A percentile compares a stretch with the other conserved stretches of the same genome.
Conservation (phyloP, 1,284 basidiomycete genomes). For the Apiotrichum laibachii region DNA sequence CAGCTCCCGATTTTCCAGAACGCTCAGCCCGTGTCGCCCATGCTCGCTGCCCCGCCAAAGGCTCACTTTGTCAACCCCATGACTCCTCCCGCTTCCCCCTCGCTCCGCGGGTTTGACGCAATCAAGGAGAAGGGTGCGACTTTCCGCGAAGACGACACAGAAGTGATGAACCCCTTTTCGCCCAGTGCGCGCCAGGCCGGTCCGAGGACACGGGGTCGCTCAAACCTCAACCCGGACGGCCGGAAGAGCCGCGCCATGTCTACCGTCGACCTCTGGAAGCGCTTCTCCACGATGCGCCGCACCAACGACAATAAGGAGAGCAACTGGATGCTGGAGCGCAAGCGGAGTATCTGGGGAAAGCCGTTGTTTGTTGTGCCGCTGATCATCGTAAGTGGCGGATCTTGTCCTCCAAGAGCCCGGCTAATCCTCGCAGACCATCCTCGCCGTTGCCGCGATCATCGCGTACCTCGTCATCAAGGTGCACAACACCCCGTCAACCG, state of each 20-base stretch:
- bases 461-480: slow-evolving; percentile 11
- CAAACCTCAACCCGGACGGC: slow-evolving; percentile 13
- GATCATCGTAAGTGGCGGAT: slow-evolving; percentile 7
- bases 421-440: slow-evolving; percentile 4
- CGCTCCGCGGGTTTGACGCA: slow-evolving; percentile 34
- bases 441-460: slow-evolving; percentile 14
- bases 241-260: slow-evolving; percentile 22
- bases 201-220: slow-evolving; percentile 10
- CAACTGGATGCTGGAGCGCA: slow-evolving; percentile 10
- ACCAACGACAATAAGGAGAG: slow-evolving; percentile 8
- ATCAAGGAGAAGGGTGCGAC: slow-evolving; percentile 44
- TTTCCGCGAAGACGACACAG: slow-evolving; percentile 44
- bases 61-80: slow-evolving; percentile 12
- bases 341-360: slow-evolving; percentile 16
- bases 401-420: background rate
- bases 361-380: slow-evolving; percentile 21
- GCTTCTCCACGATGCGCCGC: slow-evolving; percentile 23
- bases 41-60: slow-evolving; percentile 38
- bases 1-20: background rate
- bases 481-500: background rate
- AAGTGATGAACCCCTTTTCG: slow-evolving; percentile 38
- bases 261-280: slow-evolving; percentile 46
- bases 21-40: slow-evolving; percentile 16
- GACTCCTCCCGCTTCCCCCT: slow-evolving; percentile 18
- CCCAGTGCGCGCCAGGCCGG: slow-evolving; percentile 22